Percentiles rank a stretch among this genome's conserved stretches.
Conservation (phyloP, 805 yeast species). For the Lipomyces chichibuensis region DNA sequence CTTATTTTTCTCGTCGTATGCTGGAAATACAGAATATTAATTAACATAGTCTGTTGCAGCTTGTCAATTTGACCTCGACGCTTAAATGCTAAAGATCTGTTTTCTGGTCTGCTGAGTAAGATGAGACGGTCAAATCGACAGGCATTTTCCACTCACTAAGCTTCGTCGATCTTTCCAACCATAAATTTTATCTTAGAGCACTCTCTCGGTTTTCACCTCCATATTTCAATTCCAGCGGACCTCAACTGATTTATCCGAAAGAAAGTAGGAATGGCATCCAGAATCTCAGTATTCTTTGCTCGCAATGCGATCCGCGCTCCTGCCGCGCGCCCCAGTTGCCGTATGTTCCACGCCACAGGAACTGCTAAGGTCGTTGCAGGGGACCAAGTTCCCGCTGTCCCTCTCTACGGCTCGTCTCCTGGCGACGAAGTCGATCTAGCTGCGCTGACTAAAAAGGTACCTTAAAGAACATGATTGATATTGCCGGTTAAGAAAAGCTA, state of each 20-base stretch:
- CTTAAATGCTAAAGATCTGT: no score
- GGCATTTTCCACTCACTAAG: no score
- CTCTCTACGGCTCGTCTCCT: conserved; percentile 64
- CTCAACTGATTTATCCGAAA: background rate
- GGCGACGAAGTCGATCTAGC: conserved; percentile 63
- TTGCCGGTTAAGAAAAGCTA: background rate
- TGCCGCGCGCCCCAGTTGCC: background rate
- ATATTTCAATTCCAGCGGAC: no score
- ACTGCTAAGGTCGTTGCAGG: conserved; percentile 54
- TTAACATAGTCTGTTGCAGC: no score
- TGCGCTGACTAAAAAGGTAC: conserved; percentile 33
- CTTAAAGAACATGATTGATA: background rate
- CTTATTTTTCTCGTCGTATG: no score
- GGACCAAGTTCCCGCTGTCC: conserved; percentile 59
- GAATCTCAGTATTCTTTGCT: background rate
- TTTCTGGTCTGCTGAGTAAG: no score
- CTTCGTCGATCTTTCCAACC: no score
- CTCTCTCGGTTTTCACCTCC: no score
- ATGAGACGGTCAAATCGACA: no score
- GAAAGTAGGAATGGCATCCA: background rate
- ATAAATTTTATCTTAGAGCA: no score
- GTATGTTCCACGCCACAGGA: conserved; percentile 40
- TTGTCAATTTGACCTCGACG: no score
- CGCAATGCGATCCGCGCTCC: background rate
- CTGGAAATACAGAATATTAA: no score